Base-by-base conservation (phyloP, 257 asterid species). In the Salvia rosmarinus region DNA sequence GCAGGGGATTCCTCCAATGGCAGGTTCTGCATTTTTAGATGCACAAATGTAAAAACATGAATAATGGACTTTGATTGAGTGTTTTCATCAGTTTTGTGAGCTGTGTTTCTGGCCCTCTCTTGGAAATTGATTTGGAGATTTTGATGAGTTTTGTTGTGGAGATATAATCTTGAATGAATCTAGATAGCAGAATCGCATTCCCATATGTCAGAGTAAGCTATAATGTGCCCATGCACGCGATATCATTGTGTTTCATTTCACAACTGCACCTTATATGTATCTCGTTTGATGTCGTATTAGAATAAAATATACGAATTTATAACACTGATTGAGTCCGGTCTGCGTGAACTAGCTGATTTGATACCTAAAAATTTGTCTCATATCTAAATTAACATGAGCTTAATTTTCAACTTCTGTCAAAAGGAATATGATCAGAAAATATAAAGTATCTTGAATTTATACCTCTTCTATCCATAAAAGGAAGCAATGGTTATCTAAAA, bases 1-100 rank as follows among this genome's bases (percentile, higher is more conserved):
- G 64, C 95, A 88, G 73, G 90, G 91, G 65, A 88, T 88, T 65
- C 93, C 91, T 73, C 93, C 96, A 0, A 20, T 80, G 80, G 32
- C 74, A 9, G 39, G 0, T 25, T n/a, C 9, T 43, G 39, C 3
- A 25, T 16, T 8, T 54, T 54, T 64, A 52, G 72, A 60, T 64
- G 28, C 83, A 62, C 37, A 77, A 30, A 51, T 11, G 34, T 52
- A 25, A 28, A 51, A 28, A 51, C 16, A 55, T 13, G 34, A 67
- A 10, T 5, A 55, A 5, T 4, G 19, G 4, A 49, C 35, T 68
- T 28, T 9, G 6, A 23, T 16, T 37, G 43, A 25, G 12, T 43
- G 47, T 5, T 56, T 40, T 23, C 30, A 0, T 72, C 40, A n/a
- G 10, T 72, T n/a, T 9, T 11, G 0, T 70, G 14, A 57, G 68